Evolutionary conservation across 2,329 filamentous ascomycete genomes (phyloP).

Genomic region (Penicillium sp.): DNA sequence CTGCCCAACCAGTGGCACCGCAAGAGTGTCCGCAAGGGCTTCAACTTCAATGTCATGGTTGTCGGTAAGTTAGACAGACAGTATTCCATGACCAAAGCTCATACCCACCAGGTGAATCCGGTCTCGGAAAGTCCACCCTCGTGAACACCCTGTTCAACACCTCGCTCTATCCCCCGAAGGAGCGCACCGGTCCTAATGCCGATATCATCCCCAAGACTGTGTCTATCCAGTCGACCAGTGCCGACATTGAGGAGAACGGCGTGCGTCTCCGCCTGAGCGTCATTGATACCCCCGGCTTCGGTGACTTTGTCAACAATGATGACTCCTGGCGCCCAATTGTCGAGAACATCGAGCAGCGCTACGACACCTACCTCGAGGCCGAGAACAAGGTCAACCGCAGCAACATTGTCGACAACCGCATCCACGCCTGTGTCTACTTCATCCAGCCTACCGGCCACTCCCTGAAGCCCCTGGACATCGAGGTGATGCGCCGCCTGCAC

Average conservation of each 20-base stretch:
- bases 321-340: slow-evolving; percentile 99
- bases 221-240: slow-evolving; percentile 89
- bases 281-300: slow-evolving; percentile 95
- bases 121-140: slow-evolving; percentile 96
- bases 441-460: slow-evolving; percentile 99
- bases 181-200: slow-evolving; percentile 94
- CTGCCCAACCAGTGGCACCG: slow-evolving; percentile 99
- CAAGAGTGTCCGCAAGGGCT: slow-evolving; percentile 99
- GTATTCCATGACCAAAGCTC: slow-evolving; percentile 1
- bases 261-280: slow-evolving; percentile 94
- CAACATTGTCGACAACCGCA: slow-evolving; percentile 99
- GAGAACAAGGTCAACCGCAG: slow-evolving; percentile 99
- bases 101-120: slow-evolving; percentile 77
- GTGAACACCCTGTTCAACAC: slow-evolving; percentile 99
- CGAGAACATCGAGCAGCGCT: slow-evolving; percentile 99
- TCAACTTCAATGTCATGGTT: slow-evolving; percentile 99
- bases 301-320: slow-evolving; percentile 99
- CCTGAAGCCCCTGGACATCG: slow-evolving; percentile 95
- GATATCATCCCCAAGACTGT: slow-evolving; percentile 99
- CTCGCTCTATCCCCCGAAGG: slow-evolving; percentile 95
- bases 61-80: slow-evolving; percentile 70
- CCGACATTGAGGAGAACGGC: slow-evolving; percentile 97
- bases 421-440: slow-evolving; percentile 99
- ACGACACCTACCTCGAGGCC: slow-evolving; percentile 95
- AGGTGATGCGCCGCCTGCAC: slow-evolving; percentile 98